Evolutionary conservation across 179 eudicot genomes (phyloP).

Genomic region (Sideroxylon spinosum): DNA sequence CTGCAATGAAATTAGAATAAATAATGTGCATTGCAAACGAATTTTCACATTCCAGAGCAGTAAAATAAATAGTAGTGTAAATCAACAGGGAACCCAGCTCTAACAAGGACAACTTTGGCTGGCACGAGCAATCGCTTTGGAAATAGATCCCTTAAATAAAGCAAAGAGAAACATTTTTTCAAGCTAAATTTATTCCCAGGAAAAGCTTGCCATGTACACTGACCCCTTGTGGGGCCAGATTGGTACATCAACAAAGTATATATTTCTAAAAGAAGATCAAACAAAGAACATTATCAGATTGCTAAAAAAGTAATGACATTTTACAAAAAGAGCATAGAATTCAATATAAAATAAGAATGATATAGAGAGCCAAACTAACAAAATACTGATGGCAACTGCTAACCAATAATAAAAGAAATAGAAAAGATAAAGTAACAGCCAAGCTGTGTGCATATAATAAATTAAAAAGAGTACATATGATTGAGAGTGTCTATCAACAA

Average conservation of each 20-base stretch:
- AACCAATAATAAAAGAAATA: conserved; percentile 19
- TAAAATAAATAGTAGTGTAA: conserved; percentile 1
- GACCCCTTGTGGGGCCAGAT: conserved; percentile 19
- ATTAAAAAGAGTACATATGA: neutral
- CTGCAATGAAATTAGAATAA: conserved; percentile 36
- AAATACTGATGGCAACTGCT: conserved; percentile 22
- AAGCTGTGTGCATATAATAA: conserved; percentile 11
- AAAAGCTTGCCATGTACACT: conserved; percentile 21
- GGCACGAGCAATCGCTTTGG: neutral
- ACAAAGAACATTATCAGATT: conserved; percentile 14
- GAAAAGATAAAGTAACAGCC: conserved; percentile 22
- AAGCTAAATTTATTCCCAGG: conserved; percentile 11
- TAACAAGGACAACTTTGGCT: neutral
- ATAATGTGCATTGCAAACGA: conserved; percentile 12
- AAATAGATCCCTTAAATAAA: conserved; percentile 20
- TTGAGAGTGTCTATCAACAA: conserved; percentile 22
- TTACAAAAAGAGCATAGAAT: conserved; percentile 16
- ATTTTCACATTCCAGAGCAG: neutral
- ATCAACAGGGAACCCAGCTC: neutral
- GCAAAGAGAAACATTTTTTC: neutral
- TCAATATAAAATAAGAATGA: conserved; percentile 7
- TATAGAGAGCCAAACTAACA: conserved; percentile 8
- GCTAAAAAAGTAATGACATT: conserved; percentile 8
- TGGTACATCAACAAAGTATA: conserved; percentile 16
- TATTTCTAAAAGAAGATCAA: conserved; percentile 14